These are phyloP conservation scores for Fusarium zealandicum DNA, from an alignment of 2,329 filamentous ascomycete species.

Conservation along the genomic window DNA sequence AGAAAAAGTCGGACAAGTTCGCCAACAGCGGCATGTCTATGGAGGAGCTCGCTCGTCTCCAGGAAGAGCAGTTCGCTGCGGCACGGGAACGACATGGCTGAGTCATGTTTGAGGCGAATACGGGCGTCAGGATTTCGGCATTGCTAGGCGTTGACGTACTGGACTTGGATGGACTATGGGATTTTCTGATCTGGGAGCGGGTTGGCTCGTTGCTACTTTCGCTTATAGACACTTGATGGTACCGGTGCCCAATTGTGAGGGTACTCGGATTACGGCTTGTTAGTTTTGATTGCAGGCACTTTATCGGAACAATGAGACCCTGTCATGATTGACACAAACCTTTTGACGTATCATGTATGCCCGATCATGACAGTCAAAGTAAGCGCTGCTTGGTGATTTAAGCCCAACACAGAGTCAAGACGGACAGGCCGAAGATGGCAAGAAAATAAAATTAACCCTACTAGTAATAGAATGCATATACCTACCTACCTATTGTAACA, in stretches of 20 bases:
- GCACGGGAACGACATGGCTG: slow-evolving; percentile 57
- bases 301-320: neutral
- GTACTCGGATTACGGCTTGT: slow-evolving; percentile 2
- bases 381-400: too few relatives aligned
- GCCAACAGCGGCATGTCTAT: slow-evolving; percentile 91
- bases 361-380: too few relatives aligned
- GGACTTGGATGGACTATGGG: slow-evolving; percentile 17
- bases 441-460: too few relatives aligned
- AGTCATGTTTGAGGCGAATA: slow-evolving; percentile 19
- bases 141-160: slow-evolving; percentile 47
- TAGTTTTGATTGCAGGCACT: neutral
- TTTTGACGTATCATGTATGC: too few relatives aligned
- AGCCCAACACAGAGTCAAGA: too few relatives aligned
- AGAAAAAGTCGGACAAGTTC: slow-evolving; percentile 97
- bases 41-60: slow-evolving; percentile 86
- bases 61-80: slow-evolving; percentile 88
- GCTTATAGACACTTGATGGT: slow-evolving; percentile 31
- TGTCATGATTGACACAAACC: neutral
- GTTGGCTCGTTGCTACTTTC: slow-evolving; percentile 35
- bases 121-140: slow-evolving; percentile 42
- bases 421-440: too few relatives aligned
- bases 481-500: too few relatives aligned
- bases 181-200: slow-evolving; percentile 26
- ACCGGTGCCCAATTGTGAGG: neutral
- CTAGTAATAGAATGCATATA: too few relatives aligned